Evolutionary conservation across 805 yeast species (phyloP), one percentile per base, ranked within the genome.

Genomic region (Saccharomycopsis sp.): DNA sequence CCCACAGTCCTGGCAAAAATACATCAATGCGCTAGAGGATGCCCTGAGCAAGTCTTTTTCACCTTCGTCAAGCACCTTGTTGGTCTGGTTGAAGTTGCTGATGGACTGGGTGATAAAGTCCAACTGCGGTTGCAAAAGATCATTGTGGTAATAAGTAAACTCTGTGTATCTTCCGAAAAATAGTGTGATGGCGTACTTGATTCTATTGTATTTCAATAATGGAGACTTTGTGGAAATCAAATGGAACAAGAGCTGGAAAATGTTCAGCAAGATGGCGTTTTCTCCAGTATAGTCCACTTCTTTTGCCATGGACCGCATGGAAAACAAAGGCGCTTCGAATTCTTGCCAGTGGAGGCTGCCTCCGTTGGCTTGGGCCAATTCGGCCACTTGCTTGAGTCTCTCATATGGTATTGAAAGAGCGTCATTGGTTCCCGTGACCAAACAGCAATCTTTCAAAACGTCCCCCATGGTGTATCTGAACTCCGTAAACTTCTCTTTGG

Each of bases 391-490:
- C 36, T 52, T 54, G 2, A 53, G 41, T 6, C 34, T 34, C 10
- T 17, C 34, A 22, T 77, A 80, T 15, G 96, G 94, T 40, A 83
- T 77, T 17, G 63, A 59, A 26, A 92, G 65, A 0, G 95, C 86
- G 30, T 61, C 64, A 7, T 72, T 62, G 2, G 94, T 68, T 1
- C 97, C 97, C 32, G 85, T 77, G 3, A 92, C 89, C 1, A 84
- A 83, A 52, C 96, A 84, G 64, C 97, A 87, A 56, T 87, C 95
- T 56, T 94, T 94, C 47, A 92, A 64, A n/a, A 89, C 95, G 58
- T 92, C 97, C 29, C 97, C 97, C 83, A 92, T 84, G 42, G 86
- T 95, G 60, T 92, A 92, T 54, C 99, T 71, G 61, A 89, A 92
- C 45, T 86, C 94, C 53, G 84, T 78, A 58, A 92, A 92, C 59